Evolutionary conservation across 371 early-diverging fungal genomes (phyloP), one percentile per base, ranked within the genome.

Genomic region (Haplosporangium sp.): DNA sequence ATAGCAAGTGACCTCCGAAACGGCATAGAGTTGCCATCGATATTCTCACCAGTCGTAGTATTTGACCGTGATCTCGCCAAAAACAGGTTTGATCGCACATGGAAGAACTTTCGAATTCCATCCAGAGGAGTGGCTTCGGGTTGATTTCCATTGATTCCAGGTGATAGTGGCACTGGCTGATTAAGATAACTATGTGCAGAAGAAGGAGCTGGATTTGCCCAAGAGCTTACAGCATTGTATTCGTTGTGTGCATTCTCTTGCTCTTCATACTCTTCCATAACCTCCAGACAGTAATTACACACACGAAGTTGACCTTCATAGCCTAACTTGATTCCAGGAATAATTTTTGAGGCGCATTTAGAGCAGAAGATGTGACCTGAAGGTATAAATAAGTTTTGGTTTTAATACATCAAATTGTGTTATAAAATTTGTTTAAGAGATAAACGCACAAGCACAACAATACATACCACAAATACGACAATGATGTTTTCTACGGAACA

Each of bases 351-450:
- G 6, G 95, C 93, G 81, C 95, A 95, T 72, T 88, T 88, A n/a
- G 85, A 87, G 72, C 95, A 95, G 74, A 94, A 94, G 45, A 95
- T 93, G 69, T 92, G 93, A 17, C 92, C 92, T 91, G 76, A 27
- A 50, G 27, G 27, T 27, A 27, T 27, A 27, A 27, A 27, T 27
- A 27, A 27, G 27, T 27, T 27, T 27, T 27, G 27, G 27, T 27
- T 27, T 27, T 27, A 27, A 27, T 27, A 27, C 27, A 27, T 27
- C 1, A 27, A 27, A 27, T 27, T 27, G 27, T 27, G 27, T 27
- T 27, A 27, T 27, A 27, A 27, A 27, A 27, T 27, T 27, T 27
- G 27, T 27, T 27, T 27, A 1, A 27, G 27, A 27, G 1, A 27
- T 27, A 27, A 27, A 27, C 27, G 27, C 27, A 27, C 27, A 27